Evolutionary conservation across 2,329 filamentous ascomycete species (phyloP), one percentile per base, ranked within the genome.

Genomic region (Fusarium verticillioides): DNA sequence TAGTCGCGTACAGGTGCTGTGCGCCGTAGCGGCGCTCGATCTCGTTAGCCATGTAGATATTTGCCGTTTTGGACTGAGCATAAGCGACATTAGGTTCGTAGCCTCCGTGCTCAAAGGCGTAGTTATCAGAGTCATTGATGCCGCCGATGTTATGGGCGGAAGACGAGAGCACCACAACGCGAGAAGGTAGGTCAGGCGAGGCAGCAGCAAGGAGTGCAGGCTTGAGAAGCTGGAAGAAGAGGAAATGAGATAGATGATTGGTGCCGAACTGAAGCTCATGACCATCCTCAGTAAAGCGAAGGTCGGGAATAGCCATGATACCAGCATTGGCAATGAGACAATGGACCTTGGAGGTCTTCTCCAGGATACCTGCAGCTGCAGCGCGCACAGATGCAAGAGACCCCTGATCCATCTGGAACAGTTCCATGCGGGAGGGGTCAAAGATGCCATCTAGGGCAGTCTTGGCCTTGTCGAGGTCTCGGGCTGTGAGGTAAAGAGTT

Each of bases 151-250:
- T 61, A 39, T 89, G 87, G 8, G 76, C 83, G 0, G 80, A 71
- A 2, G 84, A 85, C 1, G 85, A 82, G 1, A 88, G 75, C 9
- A 79, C 77, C 40, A 90, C 81, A 8, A 89, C 84, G 5, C 87
- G 83, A 2, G 84, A 86, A 18, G 81, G 74, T 30, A 85, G 85
- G 0, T 74, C 69, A 0, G 83, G 75, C 0, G 83, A 84, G 3
- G 81, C 73, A 21, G 80, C 81, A 0, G 80, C 72, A 5, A 88
- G 78, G 2, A 89, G 75, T 0, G 81, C 75, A 0, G 82, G 78
- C 50, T 85, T 85, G 21, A 90, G 79, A 0, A 79, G 84, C 79
- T 75, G 60, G 34, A 79, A 79, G 8, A 79, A 56, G 19, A 79
- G 63, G 8, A 80, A 80, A 39, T 80, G 78, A 0, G 70, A 69